A percentile compares a stretch with the other conserved stretches of the same genome.
Evolutionary conservation across 345 rosid species (phyloP).

Genomic region (Dipteronia dyeriana): DNA sequence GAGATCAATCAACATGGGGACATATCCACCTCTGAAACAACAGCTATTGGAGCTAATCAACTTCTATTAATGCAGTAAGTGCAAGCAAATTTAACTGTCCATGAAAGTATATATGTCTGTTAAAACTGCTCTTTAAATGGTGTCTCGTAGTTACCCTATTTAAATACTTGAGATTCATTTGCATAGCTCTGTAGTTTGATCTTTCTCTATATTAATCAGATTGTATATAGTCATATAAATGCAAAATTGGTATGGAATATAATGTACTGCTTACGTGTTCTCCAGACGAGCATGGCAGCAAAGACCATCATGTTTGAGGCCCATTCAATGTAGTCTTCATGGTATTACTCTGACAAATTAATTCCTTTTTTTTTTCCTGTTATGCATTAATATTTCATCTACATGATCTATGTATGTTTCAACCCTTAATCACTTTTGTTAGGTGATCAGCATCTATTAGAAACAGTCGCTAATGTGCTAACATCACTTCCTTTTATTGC

Average conservation of each 20-base stretch:
- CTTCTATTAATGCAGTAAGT: slow-evolving; percentile 62
- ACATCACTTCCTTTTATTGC: slow-evolving; percentile 92
- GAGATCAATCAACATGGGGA: slow-evolving; percentile 50
- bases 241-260: slow-evolving; percentile 1
- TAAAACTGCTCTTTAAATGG: slow-evolving; percentile 2
- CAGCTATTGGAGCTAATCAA: slow-evolving; percentile 51
- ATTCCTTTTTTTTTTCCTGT: background rate
- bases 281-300: slow-evolving; percentile 88
- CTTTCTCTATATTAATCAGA: background rate
- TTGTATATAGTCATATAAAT: background rate
- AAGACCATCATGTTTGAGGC: slow-evolving; percentile 89
- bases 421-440: slow-evolving; percentile 15
- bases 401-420: background rate
- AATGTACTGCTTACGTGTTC: slow-evolving; percentile 18
- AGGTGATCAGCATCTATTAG: slow-evolving; percentile 73
- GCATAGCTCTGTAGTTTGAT: background rate
- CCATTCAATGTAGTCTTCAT: slow-evolving; percentile 53
- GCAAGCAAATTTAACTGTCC: background rate
- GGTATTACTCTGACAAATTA: slow-evolving; percentile 42
- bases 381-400: background rate
- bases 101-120: background rate
- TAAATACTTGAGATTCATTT: slow-evolving; percentile 7
- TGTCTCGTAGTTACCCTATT: background rate
- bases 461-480: slow-evolving; percentile 76
- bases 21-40: slow-evolving; percentile 39